These are phyloP conservation scores for Chalaropsis ovoidea DNA, from an alignment of 2,329 filamentous ascomycete genomes.

Conservation along the genomic window DNA sequence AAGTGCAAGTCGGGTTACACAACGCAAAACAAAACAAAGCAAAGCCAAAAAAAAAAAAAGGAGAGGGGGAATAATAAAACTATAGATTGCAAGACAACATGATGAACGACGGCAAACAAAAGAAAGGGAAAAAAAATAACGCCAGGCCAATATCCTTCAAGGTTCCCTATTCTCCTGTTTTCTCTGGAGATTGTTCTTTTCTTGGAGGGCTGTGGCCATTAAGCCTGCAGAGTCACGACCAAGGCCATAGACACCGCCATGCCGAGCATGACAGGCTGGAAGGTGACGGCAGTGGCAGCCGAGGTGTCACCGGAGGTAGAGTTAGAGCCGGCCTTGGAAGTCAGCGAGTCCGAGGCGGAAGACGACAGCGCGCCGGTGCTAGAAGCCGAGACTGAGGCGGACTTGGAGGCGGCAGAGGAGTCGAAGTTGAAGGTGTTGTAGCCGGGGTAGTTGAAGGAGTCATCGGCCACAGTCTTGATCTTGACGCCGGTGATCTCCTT, in stretches of 20 bases:
- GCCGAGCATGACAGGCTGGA: conserved; percentile 25
- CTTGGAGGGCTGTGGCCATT: background rate
- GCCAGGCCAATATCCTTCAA: background rate
- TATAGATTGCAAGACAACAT: conserved; percentile 17
- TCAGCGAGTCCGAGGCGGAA: conserved; percentile 12
- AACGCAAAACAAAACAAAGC: background rate
- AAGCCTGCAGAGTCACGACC: conserved; percentile 25
- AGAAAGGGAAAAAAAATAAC: conserved; percentile 2
- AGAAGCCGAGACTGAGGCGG: conserved; percentile 15
- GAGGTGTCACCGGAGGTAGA: conserved; percentile 16
- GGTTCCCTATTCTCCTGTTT: background rate
- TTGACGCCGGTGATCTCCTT: conserved; percentile 38
- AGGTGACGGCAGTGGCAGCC: conserved; percentile 19
- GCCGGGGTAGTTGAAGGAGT: conserved; percentile 40
- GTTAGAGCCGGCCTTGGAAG: conserved; percentile 9
- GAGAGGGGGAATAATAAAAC: background rate
- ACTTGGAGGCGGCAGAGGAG: conserved; percentile 21
- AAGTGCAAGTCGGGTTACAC: background rate
- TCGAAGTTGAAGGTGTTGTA: conserved; percentile 33
- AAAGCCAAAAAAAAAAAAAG: background rate
- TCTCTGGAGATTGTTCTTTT: background rate
- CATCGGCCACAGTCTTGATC: conserved; percentile 39
- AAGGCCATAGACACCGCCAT: conserved; percentile 25
- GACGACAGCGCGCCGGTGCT: conserved; percentile 13
- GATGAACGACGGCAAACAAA: conserved; percentile 4